Percentiles rank a stretch among this genome's conserved stretches.
Conservation (phyloP, 768 basidiomycete genomes). For the Russula vinacea region DNA sequence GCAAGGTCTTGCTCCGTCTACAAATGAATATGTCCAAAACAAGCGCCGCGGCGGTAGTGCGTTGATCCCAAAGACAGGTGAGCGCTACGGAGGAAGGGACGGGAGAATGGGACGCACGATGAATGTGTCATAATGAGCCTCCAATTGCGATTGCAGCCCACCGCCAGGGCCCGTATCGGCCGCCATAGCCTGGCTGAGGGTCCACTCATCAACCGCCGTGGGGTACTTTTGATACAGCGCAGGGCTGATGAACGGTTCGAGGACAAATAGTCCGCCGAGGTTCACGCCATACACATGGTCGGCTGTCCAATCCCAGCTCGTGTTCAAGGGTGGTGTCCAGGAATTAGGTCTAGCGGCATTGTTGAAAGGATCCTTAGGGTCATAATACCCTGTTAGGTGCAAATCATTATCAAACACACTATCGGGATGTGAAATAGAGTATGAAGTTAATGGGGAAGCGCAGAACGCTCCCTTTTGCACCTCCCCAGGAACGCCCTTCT, state of each 20-base stretch:
- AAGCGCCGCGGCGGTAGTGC: constrained; percentile 20
- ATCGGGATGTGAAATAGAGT: not conserved
- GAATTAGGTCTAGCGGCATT: constrained; percentile 72
- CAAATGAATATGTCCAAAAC: constrained; percentile 5
- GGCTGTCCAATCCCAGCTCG: constrained; percentile 67
- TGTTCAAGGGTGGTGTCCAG: constrained; percentile 78
- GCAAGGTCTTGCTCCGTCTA: constrained; percentile 90
- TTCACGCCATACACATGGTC: constrained; percentile 68
- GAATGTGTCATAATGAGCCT: constrained; percentile 81
- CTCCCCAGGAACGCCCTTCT: constrained; percentile 5
- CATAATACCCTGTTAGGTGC: constrained; percentile 51
- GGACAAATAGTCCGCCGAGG: constrained; percentile 72
- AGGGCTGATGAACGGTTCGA: constrained; percentile 79
- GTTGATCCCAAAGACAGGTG: constrained; percentile 8
- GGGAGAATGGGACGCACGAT: constrained; percentile 50
- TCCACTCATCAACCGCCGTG: constrained; percentile 64
- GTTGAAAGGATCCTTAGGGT: constrained; percentile 74
- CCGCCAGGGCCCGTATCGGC: constrained; percentile 55
- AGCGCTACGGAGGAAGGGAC: constrained; percentile 14
- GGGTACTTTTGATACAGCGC: constrained; percentile 62
- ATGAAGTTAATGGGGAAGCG: constrained; percentile 1
- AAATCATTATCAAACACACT: constrained; percentile 1
- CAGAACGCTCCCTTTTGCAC: not conserved
- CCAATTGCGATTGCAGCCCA: constrained; percentile 58
- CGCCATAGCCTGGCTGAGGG: constrained; percentile 63